phyloP scores from a whole-genome alignment of 2,329 filamentous ascomycete genomes.

The Pochonia chlamydosporia region DNA sequence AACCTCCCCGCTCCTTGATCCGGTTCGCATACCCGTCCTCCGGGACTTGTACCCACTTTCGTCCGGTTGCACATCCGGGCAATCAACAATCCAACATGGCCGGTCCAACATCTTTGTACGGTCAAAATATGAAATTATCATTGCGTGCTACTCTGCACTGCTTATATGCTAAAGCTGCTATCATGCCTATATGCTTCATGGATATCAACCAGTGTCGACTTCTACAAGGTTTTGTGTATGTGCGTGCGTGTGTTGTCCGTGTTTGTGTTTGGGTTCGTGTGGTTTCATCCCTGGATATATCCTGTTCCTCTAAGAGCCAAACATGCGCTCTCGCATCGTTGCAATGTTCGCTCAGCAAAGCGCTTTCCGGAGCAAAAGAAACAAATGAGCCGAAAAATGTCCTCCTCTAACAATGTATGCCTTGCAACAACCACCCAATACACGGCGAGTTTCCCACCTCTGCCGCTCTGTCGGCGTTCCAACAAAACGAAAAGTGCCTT shows the following conservation, averaged over 20 bases:
- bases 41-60: background rate
- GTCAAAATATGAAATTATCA: background rate
- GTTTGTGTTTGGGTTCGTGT: background rate
- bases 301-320: background rate
- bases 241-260: too few relatives aligned
- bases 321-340: background rate
- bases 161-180: background rate
- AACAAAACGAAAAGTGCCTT: background rate
- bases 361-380: background rate
- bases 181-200: constrained; percentile 1
- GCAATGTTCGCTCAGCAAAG: background rate
- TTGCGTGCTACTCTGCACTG: background rate
- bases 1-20: background rate
- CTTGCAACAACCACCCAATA: background rate
- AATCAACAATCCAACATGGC: too few relatives aligned
- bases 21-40: background rate
- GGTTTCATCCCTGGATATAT: background rate
- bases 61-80: too few relatives aligned
- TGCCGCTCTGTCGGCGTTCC: background rate
- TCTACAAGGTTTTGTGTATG: background rate
- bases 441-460: too few relatives aligned
- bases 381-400: background rate
- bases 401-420: background rate
- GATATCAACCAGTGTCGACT: background rate
- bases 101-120: too few relatives aligned